Base-by-base conservation (phyloP, 2,329 filamentous ascomycete genomes). In the Pseudocercospora eumusae region DNA sequence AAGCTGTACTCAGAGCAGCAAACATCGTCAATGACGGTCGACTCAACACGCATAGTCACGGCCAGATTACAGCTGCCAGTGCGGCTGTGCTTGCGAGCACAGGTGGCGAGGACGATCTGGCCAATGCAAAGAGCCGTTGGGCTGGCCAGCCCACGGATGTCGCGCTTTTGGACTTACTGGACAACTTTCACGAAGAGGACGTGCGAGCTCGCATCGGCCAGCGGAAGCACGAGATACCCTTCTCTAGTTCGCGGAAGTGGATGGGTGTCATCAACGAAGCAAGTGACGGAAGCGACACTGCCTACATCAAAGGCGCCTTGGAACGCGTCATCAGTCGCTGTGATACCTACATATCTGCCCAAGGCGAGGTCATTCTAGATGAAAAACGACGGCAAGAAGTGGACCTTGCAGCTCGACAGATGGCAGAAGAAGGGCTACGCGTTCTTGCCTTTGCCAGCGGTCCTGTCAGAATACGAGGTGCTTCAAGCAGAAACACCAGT, bases 201-300 rank as follows among this genome's bases (percentile, higher is more conserved):
- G 87, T 96, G 50, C 88, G 96, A 64, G 89, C 95, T 52, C 88
- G 90, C 9, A 86, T 96, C 58, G 92, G 92, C n/a, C 83, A 85
- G 31, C 89, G 93, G 54, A 85, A 89, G 31, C 87, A 87, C 47
- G 95, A 99, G 75, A 93, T 91, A 0, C 93, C 95, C 0, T 99
- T 99, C 77, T 98, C 93, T 74, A 99, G 95, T 0, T 92, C 96
- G 74, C 86, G 93, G 61, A 99, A 99, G 77, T 99, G 93, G 93
- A 99, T 99, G 96, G 96, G 96, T 33, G 93, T 97, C 27, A 89
- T 92, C 1, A 90, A 97, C 65, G 72, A 76, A 61, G 81, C 81
- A 27, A 78, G 80, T 28, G 82, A 81, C 62, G 87, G 89, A 40
- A 86, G 87, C 64, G 91, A 96, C 71, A 88, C 92, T 67, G 93